Percentiles rank a stretch among this genome's conserved stretches.
These are phyloP conservation scores for Erodium texanum DNA, from an alignment of 441 rosid species.

Conservation along the genomic window DNA sequence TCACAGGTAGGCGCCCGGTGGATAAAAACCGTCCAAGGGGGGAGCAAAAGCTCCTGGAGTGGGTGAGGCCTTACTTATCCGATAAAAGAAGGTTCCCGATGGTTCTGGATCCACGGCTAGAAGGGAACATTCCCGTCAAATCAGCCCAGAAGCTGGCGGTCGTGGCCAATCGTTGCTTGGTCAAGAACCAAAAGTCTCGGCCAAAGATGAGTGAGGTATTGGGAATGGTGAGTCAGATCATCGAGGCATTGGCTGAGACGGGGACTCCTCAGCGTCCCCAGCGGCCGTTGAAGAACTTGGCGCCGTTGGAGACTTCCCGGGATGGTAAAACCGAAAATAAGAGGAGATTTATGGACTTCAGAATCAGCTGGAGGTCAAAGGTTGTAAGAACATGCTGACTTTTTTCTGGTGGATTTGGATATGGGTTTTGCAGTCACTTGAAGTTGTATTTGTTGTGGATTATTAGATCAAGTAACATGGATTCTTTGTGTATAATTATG, in stretches of 20 bases:
- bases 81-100: slow-evolving; percentile 44
- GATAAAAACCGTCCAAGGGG: slow-evolving; percentile 68
- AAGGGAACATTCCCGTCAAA: slow-evolving; percentile 38
- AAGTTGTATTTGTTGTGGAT: too few relatives aligned
- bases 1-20: slow-evolving; percentile 77
- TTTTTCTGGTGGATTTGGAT: too few relatives aligned
- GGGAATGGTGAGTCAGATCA: slow-evolving; percentile 51
- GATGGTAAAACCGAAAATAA: slow-evolving; percentile 19
- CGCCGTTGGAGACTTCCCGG: slow-evolving; percentile 19
- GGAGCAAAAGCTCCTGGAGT: slow-evolving; percentile 82
- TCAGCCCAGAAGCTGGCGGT: slow-evolving; percentile 59
- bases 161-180: slow-evolving; percentile 68
- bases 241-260: slow-evolving; percentile 31
- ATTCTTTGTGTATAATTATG: too few relatives aligned
- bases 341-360: slow-evolving; percentile 29
- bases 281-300: slow-evolving; percentile 32
- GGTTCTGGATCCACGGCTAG: slow-evolving; percentile 66
- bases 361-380: not conserved
- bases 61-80: slow-evolving; percentile 72
- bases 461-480: too few relatives aligned
- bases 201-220: slow-evolving; percentile 94
- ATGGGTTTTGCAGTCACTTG: too few relatives aligned
- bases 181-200: slow-evolving; percentile 57
- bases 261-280: slow-evolving; percentile 33
- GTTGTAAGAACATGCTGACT: too few relatives aligned